Conservation (phyloP, 495 filamentous ascomycete genomes). For the Penicillium riverlandense region DNA sequence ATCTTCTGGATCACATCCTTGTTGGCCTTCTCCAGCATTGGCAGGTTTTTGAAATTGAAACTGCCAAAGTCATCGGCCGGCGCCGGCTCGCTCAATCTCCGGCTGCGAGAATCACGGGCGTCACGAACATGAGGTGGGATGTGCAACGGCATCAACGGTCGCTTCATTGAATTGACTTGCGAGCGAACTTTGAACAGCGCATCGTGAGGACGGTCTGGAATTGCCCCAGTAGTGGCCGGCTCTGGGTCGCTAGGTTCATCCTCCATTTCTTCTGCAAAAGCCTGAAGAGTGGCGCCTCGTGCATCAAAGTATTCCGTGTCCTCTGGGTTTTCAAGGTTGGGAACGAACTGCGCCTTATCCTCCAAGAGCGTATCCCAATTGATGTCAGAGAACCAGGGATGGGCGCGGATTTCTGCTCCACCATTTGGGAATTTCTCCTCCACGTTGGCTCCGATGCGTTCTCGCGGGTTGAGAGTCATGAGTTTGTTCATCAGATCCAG, state of each 20-base stretch:
- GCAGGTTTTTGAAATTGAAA: conserved; percentile 95
- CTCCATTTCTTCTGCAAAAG: conserved; percentile 88
- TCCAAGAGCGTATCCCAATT: conserved; percentile 88
- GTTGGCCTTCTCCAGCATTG: conserved; percentile 94
- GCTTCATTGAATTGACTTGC: conserved; percentile 76
- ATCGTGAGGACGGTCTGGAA: conserved; percentile 80
- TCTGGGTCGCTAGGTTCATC: conserved; percentile 63
- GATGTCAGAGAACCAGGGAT: conserved; percentile 81
- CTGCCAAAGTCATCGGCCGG: conserved; percentile 87
- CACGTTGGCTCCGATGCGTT: conserved; percentile 77
- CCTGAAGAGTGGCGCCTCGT: conserved; percentile 80
- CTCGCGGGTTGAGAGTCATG: conserved; percentile 70
- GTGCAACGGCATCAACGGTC: conserved; percentile 86
- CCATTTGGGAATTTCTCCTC: conserved; percentile 72
- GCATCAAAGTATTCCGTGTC: conserved; percentile 98
- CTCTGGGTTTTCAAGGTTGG: conserved; percentile 85
- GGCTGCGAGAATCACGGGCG: conserved; percentile 62
- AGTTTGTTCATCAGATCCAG: conserved; percentile 90
- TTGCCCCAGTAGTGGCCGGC: conserved; percentile 48
- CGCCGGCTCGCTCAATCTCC: conserved; percentile 85
- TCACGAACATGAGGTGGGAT: conserved; percentile 95
- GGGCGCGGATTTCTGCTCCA: conserved; percentile 81
- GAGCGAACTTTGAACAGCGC: conserved; percentile 84
- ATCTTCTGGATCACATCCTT: conserved; percentile 97
- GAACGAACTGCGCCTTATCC: conserved; percentile 94